Evolutionary conservation across 1,139 yeast genomes (phyloP), one percentile per base, ranked within the genome.

Genomic region (Scheffersomyces quercinus): DNA sequence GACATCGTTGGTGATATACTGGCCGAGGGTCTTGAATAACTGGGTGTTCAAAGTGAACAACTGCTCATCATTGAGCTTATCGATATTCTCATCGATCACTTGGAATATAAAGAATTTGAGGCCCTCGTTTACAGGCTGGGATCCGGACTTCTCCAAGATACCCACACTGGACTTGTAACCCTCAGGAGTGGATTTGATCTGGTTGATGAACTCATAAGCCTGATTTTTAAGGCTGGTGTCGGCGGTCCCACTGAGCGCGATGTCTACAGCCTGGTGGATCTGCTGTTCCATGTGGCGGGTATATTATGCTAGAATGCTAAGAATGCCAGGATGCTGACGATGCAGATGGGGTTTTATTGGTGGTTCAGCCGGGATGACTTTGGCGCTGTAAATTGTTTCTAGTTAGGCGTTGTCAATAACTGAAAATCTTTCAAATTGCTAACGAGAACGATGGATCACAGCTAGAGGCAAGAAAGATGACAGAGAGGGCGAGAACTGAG

Each of bases 191-290:
- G 81, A 67, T 58, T 89, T 89, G 56, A 90, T 76, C 51, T 85
- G 85, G 52, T 82, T 81, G 57, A 93, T 81, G 62, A 83, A 91
- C 37, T 83, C 84, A 51, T 88, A 75, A 28, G 99, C 99, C 73
- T 91, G 97, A 53, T 79, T 82, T 58, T 87, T 86, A 46, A 91
- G 70, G 37, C 65, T 68, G 24, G 77, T 70, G 62, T 88, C 95
- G 16, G 87, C 79, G n/a, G 85, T 73, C 38, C 88, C 88, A 60
- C 85, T 83, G 50, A 89, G 81, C 32, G 97, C 98, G 52, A 91
- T 84, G 54, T 83, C 85, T 43, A 93, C 96, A 39, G 97, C 99
- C 71, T 90, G 96, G 65, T 82, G 91, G 60, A 93, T 87, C 73
- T 90, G 96, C 55, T 81, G 80, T 55, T 88, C 90, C 95, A 88